phyloP scores from a whole-genome alignment of 148 eudicot species.

The Camellia japonica region DNA sequence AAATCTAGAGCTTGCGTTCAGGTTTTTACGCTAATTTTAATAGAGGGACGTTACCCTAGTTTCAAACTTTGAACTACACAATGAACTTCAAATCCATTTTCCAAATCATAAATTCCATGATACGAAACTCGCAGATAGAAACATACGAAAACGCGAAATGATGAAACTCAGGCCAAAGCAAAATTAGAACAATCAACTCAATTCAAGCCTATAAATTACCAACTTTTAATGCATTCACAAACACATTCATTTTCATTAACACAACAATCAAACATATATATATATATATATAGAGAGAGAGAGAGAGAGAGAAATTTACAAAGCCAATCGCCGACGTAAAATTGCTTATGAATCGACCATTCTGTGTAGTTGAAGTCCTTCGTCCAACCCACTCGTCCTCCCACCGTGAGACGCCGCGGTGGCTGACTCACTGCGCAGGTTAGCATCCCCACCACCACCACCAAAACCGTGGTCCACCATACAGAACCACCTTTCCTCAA shows the following conservation, averaged over 20 bases:
- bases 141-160: background rate
- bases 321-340: slow-evolving; percentile 70
- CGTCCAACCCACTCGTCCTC: slow-evolving; percentile 50
- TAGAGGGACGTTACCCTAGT: background rate
- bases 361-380: slow-evolving; percentile 40
- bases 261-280: background rate
- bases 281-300: background rate
- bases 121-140: background rate
- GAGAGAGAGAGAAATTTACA: slow-evolving; percentile 26
- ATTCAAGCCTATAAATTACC: background rate
- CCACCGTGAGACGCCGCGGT: slow-evolving; percentile 45
- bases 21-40: background rate
- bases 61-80: background rate
- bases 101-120: too few relatives aligned
- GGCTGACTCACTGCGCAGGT: slow-evolving; percentile 17
- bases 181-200: background rate
- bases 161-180: background rate
- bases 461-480: slow-evolving; percentile 25
- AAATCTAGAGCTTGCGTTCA: too few relatives aligned
- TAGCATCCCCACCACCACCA: slow-evolving; percentile 26
- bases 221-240: too few relatives aligned
- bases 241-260: too few relatives aligned
- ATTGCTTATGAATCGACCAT: slow-evolving; percentile 46
- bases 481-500: background rate
- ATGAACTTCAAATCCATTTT: too few relatives aligned